These are phyloP conservation scores for Chaetomiaceae sp. DNA, from an alignment of 2,329 filamentous ascomycete genomes.

Conservation along the genomic window DNA sequence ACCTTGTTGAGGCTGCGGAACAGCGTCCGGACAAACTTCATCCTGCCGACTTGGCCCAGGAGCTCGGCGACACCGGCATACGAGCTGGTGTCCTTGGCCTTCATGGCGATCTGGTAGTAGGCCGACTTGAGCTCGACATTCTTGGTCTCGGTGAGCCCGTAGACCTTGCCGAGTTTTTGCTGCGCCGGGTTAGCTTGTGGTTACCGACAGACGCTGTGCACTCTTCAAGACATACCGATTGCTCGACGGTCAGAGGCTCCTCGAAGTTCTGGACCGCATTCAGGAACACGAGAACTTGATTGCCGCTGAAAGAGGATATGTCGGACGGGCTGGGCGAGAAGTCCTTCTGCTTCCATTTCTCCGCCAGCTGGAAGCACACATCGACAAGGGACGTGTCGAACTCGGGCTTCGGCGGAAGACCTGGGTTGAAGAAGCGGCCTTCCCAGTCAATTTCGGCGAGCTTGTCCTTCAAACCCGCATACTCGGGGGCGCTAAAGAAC, in stretches of 20 bases:
- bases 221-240: conserved; percentile 45
- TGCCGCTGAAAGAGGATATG: conserved; percentile 70
- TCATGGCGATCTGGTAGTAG: conserved; percentile 75
- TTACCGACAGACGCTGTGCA: background rate
- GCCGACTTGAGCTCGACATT: conserved; percentile 84
- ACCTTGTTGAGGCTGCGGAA: conserved; percentile 72
- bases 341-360: conserved; percentile 68
- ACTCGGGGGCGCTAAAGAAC: conserved; percentile 68
- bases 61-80: conserved; percentile 70
- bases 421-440: conserved; percentile 79
- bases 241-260: conserved; percentile 57
- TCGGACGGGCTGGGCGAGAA: conserved; percentile 66
- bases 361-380: conserved; percentile 74
- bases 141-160: conserved; percentile 67
- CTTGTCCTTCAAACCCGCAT: conserved; percentile 59
- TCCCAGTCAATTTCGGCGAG: conserved; percentile 82
- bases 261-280: conserved; percentile 69
- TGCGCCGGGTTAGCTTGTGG: conserved; percentile 12
- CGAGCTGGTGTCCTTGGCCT: conserved; percentile 63
- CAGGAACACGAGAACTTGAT: conserved; percentile 89
- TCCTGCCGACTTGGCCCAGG: conserved; percentile 77
- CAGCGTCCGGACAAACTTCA: conserved; percentile 94
- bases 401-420: conserved; percentile 81
- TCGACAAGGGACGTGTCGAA: conserved; percentile 89
- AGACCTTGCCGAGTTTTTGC: conserved; percentile 66